Base-by-base conservation (phyloP, 345 rosid species). In the Gynandropsis gynandra region DNA sequence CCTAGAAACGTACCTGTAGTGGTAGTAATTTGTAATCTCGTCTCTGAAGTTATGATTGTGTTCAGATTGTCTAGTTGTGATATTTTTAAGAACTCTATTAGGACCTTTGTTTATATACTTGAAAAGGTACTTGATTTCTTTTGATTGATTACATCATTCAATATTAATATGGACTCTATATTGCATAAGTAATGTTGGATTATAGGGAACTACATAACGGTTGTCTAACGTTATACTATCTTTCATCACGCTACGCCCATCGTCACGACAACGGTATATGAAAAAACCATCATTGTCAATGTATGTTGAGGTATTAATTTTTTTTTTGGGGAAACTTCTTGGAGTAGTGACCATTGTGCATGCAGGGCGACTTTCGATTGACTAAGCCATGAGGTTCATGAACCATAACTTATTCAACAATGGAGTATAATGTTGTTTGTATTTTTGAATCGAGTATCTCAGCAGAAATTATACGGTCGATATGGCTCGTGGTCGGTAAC, bases 301-400 rank as follows among this genome's bases (percentile, higher is more conserved):
- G 15, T 31, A 8, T 1, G 59, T 54, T 1, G 1, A n/a, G 16
- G 0, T 10, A 4, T 10, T 13, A 5, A 9, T 39, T 1, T 27
- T 27, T 24, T 54, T 42, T n/a, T n/a, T n/a, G n/a, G 0, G 42
- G 50, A 8, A 17, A 55, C 0, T 5, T 32, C 0, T 55, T 55
- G 0, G 18, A 1, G 6, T 42, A 55, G 4, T 31, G 42, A 0
- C 49, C 49, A 7, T 55, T 32, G 0, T 1, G 17, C 59, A 55
- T 55, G 10, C 41, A 55, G 8, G 50, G 58, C 11, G 58, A 54
- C 0, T 5, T 29, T 10, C 10, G 47, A 8, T 54, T 54, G 5
- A 27, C 47, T 4, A 54, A 9, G 4, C 58, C 58, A 40, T 27
- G 41, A 0, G 38, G 58, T 9, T 38, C 58, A 27, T 54, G 47